phyloP scores from a whole-genome alignment of 2,329 filamentous ascomycete genomes.

The Sporothrix sp. region DNA sequence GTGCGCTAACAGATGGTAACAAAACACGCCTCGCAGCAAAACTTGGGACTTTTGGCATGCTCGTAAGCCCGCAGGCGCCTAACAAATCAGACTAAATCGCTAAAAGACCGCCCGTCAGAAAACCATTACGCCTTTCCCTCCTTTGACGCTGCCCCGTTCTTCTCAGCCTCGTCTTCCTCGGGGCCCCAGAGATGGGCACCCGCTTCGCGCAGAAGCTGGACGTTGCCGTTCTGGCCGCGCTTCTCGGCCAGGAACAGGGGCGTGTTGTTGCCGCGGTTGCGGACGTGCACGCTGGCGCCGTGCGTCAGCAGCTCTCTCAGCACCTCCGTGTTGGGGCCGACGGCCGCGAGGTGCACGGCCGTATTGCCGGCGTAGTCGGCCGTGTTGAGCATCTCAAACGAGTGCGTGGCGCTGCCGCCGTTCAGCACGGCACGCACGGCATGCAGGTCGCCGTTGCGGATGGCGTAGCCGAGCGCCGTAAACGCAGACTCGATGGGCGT shows the following conservation, averaged over 20 bases:
- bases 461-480: slow-evolving; percentile 69
- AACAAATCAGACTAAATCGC: no score
- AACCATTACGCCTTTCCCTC: neutral
- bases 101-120: no score
- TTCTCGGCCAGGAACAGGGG: slow-evolving; percentile 54
- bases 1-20: no score
- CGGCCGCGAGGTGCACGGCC: slow-evolving; percentile 47
- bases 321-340: slow-evolving; percentile 44
- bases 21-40: no score
- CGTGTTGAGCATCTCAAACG: slow-evolving; percentile 53
- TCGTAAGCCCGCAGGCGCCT: no score
- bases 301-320: slow-evolving; percentile 48
- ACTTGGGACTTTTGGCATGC: no score
- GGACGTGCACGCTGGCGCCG: slow-evolving; percentile 57
- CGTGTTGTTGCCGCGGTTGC: slow-evolving; percentile 57
- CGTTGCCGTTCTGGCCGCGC: slow-evolving; percentile 44
- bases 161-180: neutral
- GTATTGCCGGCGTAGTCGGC: slow-evolving; percentile 79
- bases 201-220: slow-evolving; percentile 44
- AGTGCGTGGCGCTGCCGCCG: slow-evolving; percentile 41
- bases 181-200: slow-evolving; percentile 51
- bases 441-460: slow-evolving; percentile 58
- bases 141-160: neutral
- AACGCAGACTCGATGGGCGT: slow-evolving; percentile 51
- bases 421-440: slow-evolving; percentile 58